Conservation (phyloP, 768 basidiomycete species). For the Hygrophoropsis aurantiaca region DNA sequence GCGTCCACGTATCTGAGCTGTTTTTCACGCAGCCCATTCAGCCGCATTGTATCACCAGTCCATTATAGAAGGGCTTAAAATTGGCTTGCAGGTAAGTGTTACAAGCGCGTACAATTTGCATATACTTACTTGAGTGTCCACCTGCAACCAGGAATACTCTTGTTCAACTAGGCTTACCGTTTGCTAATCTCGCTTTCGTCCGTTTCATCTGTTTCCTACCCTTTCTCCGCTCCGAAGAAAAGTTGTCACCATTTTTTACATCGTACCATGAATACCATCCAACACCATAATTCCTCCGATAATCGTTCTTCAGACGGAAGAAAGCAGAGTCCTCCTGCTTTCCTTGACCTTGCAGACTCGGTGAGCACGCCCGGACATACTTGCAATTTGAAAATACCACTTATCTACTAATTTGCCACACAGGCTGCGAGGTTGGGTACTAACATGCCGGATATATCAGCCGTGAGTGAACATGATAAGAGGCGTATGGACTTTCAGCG, state of each 20-base stretch:
- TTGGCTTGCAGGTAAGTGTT: constrained; percentile 62
- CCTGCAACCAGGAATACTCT: constrained; percentile 48
- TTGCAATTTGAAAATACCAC: too few relatives aligned
- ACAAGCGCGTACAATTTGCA: constrained; percentile 22
- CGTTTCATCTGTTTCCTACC: constrained; percentile 54
- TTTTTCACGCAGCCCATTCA: constrained; percentile 39
- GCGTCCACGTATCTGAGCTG: constrained; percentile 16
- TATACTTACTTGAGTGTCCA: constrained; percentile 5
- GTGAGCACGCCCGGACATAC: constrained; percentile 59
- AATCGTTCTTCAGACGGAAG: constrained; percentile 67
- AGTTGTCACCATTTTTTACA: constrained; percentile 42
- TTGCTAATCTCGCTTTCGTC: constrained; percentile 50
- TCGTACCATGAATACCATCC: constrained; percentile 66
- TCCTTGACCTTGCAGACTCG: constrained; percentile 91
- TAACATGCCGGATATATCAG: constrained; percentile 85
- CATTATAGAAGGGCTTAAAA: constrained; percentile 75
- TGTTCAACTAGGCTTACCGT: constrained; percentile 65
- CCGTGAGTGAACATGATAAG: constrained; percentile 50
- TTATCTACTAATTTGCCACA: neutral
- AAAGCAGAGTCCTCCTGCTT: constrained; percentile 88
- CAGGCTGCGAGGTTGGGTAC: constrained; percentile 82
- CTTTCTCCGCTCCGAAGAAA: constrained; percentile 53
- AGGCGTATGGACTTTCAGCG: neutral
- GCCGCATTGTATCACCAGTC: constrained; percentile 82
- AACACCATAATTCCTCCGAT: constrained; percentile 75